Percentiles rank a stretch among this genome's conserved stretches.
phyloP scores from a whole-genome alignment of 495 filamentous ascomycete species.

The Penicillium steckii region DNA sequence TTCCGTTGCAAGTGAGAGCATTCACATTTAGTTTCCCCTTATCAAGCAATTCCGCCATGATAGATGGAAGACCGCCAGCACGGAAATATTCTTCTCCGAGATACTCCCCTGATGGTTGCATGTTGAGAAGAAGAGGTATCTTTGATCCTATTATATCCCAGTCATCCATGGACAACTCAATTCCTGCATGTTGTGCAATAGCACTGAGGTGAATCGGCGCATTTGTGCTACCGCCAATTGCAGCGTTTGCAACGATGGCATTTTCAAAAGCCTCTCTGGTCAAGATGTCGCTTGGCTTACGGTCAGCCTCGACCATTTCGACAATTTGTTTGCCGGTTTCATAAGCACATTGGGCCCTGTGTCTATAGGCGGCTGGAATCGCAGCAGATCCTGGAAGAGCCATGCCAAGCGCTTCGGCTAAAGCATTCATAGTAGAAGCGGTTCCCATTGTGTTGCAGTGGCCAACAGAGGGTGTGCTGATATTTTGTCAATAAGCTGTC shows the following conservation, averaged over 20 bases:
- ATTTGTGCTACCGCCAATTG: constrained; percentile 57
- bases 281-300: constrained; percentile 57
- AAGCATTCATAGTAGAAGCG: constrained; percentile 57
- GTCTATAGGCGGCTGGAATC: constrained; percentile 53
- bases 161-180: constrained; percentile 50
- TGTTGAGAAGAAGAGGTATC: constrained; percentile 51
- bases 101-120: constrained; percentile 53
- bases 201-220: constrained; percentile 57
- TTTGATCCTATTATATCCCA: constrained; percentile 51
- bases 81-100: constrained; percentile 54
- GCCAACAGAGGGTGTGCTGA: constrained; percentile 49
- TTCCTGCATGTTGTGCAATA: constrained; percentile 53
- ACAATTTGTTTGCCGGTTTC: constrained; percentile 53
- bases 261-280: constrained; percentile 56
- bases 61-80: constrained; percentile 52
- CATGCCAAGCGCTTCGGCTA: constrained; percentile 57
- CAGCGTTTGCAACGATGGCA: constrained; percentile 52
- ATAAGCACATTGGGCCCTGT: constrained; percentile 53
- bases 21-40: constrained; percentile 41
- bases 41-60: constrained; percentile 53
- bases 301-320: constrained; percentile 53
- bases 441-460: constrained; percentile 61
- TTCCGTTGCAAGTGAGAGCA: constrained; percentile 44
- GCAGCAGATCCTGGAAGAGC: constrained; percentile 54
- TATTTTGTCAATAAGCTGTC: constrained; percentile 7